phyloP scores from a whole-genome alignment of 1,284 basidiomycete genomes.

The Laetiporus sulphureus region DNA sequence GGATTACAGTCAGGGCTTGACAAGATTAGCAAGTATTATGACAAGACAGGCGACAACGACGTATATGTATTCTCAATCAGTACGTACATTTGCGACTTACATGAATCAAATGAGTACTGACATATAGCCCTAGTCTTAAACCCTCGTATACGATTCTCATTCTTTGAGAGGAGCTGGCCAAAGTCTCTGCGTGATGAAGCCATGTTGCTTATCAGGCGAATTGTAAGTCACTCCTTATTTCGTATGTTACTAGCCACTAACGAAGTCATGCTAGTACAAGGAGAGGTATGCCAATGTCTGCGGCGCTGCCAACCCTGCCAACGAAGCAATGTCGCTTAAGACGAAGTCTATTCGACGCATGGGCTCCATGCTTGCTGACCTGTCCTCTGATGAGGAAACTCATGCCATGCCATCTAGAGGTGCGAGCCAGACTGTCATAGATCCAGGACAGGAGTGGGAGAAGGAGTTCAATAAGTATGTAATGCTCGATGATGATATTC shows the following conservation, averaged over 20 bases:
- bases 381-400: conserved; percentile 4
- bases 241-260: no score
- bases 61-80: conserved; percentile 10
- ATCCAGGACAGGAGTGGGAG: conserved; percentile 2
- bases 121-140: conserved; percentile 11
- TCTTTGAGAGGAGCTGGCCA: no score
- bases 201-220: no score
- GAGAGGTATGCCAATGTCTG: no score
- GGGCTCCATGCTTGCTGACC: background rate
- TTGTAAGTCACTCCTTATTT: no score
- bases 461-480: conserved; percentile 4
- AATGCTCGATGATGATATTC: conserved; percentile 2
- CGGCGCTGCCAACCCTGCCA: no score
- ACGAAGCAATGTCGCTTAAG: no score
- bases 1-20: conserved; percentile 9
- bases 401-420: background rate
- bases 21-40: conserved; percentile 14
- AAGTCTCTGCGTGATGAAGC: no score
- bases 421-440: background rate
- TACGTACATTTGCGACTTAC: conserved; percentile 10
- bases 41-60: conserved; percentile 10
- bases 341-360: no score
- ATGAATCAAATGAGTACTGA: background rate
- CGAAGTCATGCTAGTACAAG: no score
- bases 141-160: background rate